These are phyloP conservation scores for Porphyra umbilicalis DNA, from an alignment of 31 red algal genomes.

Conservation along the genomic window DNA sequence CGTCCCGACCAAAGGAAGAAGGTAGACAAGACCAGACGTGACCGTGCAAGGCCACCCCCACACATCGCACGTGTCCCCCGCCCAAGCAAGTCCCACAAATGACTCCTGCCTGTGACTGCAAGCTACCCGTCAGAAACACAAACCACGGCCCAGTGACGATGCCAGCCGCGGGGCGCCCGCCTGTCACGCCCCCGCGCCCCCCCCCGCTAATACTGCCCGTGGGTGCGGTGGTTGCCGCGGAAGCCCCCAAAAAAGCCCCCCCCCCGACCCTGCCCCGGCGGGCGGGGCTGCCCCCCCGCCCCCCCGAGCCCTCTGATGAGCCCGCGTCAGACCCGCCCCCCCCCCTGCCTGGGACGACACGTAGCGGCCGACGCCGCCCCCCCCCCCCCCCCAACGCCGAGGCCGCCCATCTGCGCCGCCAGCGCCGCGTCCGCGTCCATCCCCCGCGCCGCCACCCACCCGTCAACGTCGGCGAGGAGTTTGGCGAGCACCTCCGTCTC, in stretches of 20 bases:
- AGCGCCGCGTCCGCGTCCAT: not conserved
- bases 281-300: not conserved
- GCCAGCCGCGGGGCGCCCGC: too few relatives aligned
- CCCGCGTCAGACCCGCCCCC: not conserved
- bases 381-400: not conserved
- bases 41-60: too few relatives aligned
- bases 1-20: too few relatives aligned
- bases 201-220: not conserved
- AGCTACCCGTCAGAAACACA: too few relatives aligned
- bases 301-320: not conserved
- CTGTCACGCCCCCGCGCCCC: not conserved
- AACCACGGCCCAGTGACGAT: too few relatives aligned
- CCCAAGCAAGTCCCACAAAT: too few relatives aligned
- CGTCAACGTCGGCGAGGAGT: not conserved
- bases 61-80: too few relatives aligned
- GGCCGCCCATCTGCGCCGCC: not conserved
- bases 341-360: not conserved
- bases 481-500: not conserved
- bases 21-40: too few relatives aligned
- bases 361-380: not conserved
- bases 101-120: too few relatives aligned
- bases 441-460: not conserved
- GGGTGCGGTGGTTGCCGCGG: not conserved
- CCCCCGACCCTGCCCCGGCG: not conserved
- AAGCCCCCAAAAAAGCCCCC: not conserved